Evolutionary conservation across 2,329 filamentous ascomycete genomes (phyloP), one percentile per base, ranked within the genome.

Genomic region (Fusarium sp.): DNA sequence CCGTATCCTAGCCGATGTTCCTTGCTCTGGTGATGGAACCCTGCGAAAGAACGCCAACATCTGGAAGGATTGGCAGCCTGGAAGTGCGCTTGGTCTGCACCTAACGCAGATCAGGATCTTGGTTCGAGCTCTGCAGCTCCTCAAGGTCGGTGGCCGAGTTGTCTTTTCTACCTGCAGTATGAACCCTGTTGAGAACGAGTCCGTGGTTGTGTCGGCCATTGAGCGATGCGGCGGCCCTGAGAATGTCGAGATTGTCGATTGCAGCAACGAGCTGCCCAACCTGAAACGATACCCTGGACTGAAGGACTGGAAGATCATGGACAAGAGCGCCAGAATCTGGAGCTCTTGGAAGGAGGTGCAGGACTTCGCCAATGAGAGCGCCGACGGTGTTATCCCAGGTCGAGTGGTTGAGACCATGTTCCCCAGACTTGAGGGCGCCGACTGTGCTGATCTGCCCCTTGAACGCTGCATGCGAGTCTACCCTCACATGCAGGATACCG

Each of bases 151-250:
- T 36, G 95, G 95, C 47, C 87, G 93, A 62, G 91, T 98, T 25
- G 94, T 99, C 48, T 99, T 98, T 79, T 98, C 94, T 4, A 99
- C 95, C 17, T 99, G 95, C 83, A 97, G 93, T 76, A 92, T 99
- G 91, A 99, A 99, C 78, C 95, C 95, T 0, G 87, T 98, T 25
- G 95, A 99, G 80, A 97, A 99, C 71, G 95, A 99, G 78, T 89
- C 95, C 7, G 93, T 98, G 14, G 82, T 99, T 57, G 88, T 91
- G 1, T 89, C 90, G 23, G 95, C 95, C 10, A 93, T 99, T 68
- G 90, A 93, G 68, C 86, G 93, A 53, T 98, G 93, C 71, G 95
- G 95, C 61, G 95, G 95, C 4, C 77, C 86, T 4, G 82, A 84
- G 13, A 95, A 93, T 72, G 90, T 99, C 45, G 85, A 90, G 64